Evolutionary conservation across 805 yeast genomes (phyloP).

Genomic region (Cyberlindnera maritima): DNA sequence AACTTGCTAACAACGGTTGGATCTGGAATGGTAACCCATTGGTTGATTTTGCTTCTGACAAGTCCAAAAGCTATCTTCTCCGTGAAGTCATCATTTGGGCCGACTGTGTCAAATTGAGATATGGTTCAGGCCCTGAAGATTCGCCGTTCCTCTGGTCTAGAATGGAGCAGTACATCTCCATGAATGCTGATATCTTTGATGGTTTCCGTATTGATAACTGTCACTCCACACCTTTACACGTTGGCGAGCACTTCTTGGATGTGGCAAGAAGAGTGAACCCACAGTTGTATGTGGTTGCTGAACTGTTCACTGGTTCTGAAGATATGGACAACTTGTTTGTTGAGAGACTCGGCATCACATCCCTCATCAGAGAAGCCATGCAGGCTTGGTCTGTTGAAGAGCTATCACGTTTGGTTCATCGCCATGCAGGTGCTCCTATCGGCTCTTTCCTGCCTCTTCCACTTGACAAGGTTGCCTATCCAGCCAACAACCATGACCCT

Average conservation of each 20-base stretch:
- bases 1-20: conserved; percentile 96
- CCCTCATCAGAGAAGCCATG: conserved; percentile 94
- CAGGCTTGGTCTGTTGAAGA: conserved; percentile 91
- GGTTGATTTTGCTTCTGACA: conserved; percentile 83
- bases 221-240: conserved; percentile 94
- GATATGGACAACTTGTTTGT: conserved; percentile 87
- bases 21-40: conserved; percentile 96
- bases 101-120: conserved; percentile 90
- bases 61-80: conserved; percentile 77
- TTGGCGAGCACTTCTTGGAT: conserved; percentile 85
- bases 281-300: conserved; percentile 89
- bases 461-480: conserved; percentile 68
- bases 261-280: conserved; percentile 84
- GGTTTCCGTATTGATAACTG: conserved; percentile 95
- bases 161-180: conserved; percentile 73
- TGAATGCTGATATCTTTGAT: conserved; percentile 70
- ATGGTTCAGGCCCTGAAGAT: conserved; percentile 74
- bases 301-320: conserved; percentile 89
- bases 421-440: conserved; percentile 93
- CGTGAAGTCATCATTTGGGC: conserved; percentile 98
- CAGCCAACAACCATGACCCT: conserved; percentile 38
- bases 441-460: conserved; percentile 87
- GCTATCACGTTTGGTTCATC: conserved; percentile 79
- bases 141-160: conserved; percentile 88
- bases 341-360: conserved; percentile 84